Percentiles rank a stretch among this genome's conserved stretches.
phyloP scores from a whole-genome alignment of 192 early-diverging fungal genomes.

The Backusella parvicylindrica region DNA sequence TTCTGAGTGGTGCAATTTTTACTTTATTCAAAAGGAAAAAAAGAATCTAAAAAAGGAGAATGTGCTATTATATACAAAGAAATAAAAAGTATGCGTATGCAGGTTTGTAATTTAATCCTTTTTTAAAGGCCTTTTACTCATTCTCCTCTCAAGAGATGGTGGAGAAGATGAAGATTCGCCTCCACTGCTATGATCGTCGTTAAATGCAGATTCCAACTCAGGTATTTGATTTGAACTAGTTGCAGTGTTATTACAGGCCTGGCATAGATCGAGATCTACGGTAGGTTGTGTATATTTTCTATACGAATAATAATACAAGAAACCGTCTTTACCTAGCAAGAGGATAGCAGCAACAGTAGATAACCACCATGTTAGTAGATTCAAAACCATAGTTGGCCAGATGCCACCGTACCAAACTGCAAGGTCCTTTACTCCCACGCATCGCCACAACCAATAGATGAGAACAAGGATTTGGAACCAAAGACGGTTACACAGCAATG shows the following conservation, averaged over 20 bases:
- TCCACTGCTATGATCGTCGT: background rate
- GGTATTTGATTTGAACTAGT: background rate
- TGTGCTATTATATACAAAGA: background rate
- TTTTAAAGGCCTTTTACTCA: background rate
- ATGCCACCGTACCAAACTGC: slow-evolving; percentile 21
- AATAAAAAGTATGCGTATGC: background rate
- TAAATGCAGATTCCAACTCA: background rate
- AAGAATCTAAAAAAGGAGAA: background rate
- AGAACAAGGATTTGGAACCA: slow-evolving; percentile 23
- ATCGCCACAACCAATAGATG: slow-evolving; percentile 17
- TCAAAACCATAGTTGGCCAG: slow-evolving; percentile 10
- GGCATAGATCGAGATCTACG: background rate
- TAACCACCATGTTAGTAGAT: background rate
- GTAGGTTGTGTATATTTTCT: background rate
- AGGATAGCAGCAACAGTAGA: background rate
- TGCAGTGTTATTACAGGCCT: background rate
- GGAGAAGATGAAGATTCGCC: background rate
- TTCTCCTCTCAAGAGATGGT: background rate
- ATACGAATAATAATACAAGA: background rate
- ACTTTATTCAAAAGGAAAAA: no score
- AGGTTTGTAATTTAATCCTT: background rate
- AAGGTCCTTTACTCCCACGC: background rate
- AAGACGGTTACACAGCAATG: background rate
- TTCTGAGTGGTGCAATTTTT: no score
- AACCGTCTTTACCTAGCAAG: background rate